These are phyloP conservation scores for Chaetomium globosum DNA, from an alignment of 2,329 filamentous ascomycete species.

Conservation along the genomic window DNA sequence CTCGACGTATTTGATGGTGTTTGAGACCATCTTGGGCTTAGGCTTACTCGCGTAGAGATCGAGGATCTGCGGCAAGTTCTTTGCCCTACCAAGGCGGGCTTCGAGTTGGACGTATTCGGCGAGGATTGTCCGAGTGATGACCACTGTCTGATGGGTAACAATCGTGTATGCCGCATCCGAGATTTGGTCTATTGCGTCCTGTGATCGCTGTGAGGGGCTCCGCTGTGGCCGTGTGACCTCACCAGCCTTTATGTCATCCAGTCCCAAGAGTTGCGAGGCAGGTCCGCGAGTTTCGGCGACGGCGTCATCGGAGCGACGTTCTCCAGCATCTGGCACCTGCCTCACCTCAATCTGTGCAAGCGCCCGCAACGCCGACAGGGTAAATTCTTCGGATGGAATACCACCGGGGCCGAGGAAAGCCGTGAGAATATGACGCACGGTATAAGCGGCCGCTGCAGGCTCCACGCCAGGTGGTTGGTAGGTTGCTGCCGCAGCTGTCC, in stretches of 20 bases:
- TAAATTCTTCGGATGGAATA: slow-evolving; percentile 50
- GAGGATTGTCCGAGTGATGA: slow-evolving; percentile 75
- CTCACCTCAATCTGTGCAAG: slow-evolving; percentile 50
- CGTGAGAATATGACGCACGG: slow-evolving; percentile 49
- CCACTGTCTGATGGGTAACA: slow-evolving; percentile 72
- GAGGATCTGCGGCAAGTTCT: slow-evolving; percentile 78
- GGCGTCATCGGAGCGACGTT: slow-evolving; percentile 45
- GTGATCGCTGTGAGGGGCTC: slow-evolving; percentile 21
- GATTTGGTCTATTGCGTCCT: slow-evolving; percentile 54
- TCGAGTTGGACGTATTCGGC: slow-evolving; percentile 76
- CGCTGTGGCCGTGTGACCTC: slow-evolving; percentile 15
- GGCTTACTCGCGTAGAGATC: slow-evolving; percentile 83
- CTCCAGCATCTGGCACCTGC: slow-evolving; percentile 42
- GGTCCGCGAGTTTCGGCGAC: slow-evolving; percentile 44
- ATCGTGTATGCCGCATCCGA: slow-evolving; percentile 68
- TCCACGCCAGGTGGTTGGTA: slow-evolving; percentile 38
- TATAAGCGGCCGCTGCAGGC: slow-evolving; percentile 46
- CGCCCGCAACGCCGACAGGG: slow-evolving; percentile 49
- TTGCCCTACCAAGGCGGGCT: slow-evolving; percentile 69
- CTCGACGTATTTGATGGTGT: slow-evolving; percentile 60
- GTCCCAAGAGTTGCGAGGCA: slow-evolving; percentile 33
- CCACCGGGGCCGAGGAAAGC: slow-evolving; percentile 50
- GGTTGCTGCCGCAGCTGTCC: slow-evolving; percentile 10
- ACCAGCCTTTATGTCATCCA: slow-evolving; percentile 31
- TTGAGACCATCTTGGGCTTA: slow-evolving; percentile 62